These are phyloP conservation scores for Stenocarpella maydis DNA, from an alignment of 2,329 filamentous ascomycete species.

Conservation along the genomic window DNA sequence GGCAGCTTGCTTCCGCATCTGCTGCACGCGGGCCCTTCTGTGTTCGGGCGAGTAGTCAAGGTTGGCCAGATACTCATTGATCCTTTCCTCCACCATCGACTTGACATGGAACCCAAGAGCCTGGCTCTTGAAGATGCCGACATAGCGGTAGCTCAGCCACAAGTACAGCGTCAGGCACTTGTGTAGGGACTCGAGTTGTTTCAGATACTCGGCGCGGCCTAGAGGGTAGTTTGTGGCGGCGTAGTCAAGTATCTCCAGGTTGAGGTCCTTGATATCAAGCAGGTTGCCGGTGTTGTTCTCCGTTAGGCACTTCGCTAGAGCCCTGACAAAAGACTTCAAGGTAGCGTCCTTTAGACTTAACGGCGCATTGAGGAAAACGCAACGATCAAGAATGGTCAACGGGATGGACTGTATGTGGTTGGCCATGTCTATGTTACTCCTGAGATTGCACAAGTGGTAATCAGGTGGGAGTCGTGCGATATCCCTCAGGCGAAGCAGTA, in stretches of 20 bases:
- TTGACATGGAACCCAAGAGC: conserved; percentile 83
- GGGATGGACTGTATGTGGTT: conserved; percentile 77
- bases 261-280: conserved; percentile 73
- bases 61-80: conserved; percentile 68
- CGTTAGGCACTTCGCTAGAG: conserved; percentile 75
- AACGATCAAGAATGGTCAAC: conserved; percentile 76
- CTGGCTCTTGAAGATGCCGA: conserved; percentile 80
- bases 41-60: conserved; percentile 58
- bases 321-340: conserved; percentile 61
- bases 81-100: conserved; percentile 76
- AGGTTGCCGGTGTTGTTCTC: conserved; percentile 72
- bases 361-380: conserved; percentile 79
- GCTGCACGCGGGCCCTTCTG: conserved; percentile 38
- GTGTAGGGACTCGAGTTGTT: conserved; percentile 79
- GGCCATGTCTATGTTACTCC: conserved; percentile 70
- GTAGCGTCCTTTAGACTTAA: conserved; percentile 61
- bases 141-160: conserved; percentile 92
- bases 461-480: conserved; percentile 68
- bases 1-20: conserved; percentile 35
- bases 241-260: conserved; percentile 78
- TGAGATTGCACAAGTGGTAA: conserved; percentile 75
- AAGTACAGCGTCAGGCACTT: conserved; percentile 85
- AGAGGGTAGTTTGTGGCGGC: conserved; percentile 52
- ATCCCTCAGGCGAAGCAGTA: conserved; percentile 78
- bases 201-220: conserved; percentile 65